Conservation (phyloP, 1,284 basidiomycete genomes). For the Heterobasidion irregulare region DNA sequence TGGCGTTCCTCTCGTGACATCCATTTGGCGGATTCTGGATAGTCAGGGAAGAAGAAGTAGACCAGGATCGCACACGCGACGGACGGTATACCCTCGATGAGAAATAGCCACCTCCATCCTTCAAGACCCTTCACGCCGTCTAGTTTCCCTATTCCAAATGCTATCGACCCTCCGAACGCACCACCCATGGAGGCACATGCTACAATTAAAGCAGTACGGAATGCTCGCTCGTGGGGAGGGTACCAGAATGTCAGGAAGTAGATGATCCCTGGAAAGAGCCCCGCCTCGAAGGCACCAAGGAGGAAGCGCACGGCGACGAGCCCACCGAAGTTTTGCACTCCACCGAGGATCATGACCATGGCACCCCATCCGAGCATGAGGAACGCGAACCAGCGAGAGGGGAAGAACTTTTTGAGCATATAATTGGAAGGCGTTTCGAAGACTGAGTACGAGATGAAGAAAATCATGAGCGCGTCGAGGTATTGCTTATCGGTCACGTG, state of each 20-base stretch:
- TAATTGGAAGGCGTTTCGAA: slow-evolving; percentile 32
- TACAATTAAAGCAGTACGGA: slow-evolving; percentile 28
- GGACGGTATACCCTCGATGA: slow-evolving; percentile 38
- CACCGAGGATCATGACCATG: slow-evolving; percentile 27
- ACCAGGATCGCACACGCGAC: slow-evolving; percentile 28
- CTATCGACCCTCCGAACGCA: slow-evolving; percentile 35
- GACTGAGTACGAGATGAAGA: slow-evolving; percentile 26
- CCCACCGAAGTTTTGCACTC: slow-evolving; percentile 23
- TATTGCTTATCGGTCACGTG: slow-evolving; percentile 24
- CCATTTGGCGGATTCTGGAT: slow-evolving; percentile 34
- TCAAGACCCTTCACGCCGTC: slow-evolving; percentile 21
- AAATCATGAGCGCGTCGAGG: slow-evolving; percentile 28
- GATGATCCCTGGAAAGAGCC: slow-evolving; percentile 21
- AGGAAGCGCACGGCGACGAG: slow-evolving; percentile 21
- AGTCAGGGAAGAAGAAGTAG: slow-evolving; percentile 34
- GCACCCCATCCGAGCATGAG: slow-evolving; percentile 33
- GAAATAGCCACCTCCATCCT: slow-evolving; percentile 34
- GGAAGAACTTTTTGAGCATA: slow-evolving; percentile 32
- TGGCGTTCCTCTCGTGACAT: slow-evolving; percentile 23
- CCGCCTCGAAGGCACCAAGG: slow-evolving; percentile 23
- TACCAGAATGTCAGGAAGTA: slow-evolving; percentile 32
- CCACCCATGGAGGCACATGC: slow-evolving; percentile 31
- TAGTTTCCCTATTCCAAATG: slow-evolving; percentile 27
- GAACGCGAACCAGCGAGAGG: slow-evolving; percentile 27
- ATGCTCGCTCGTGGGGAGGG: slow-evolving; percentile 28